phyloP scores from a whole-genome alignment of 306 rosid genomes.

The Cicer pinnatifidum region DNA sequence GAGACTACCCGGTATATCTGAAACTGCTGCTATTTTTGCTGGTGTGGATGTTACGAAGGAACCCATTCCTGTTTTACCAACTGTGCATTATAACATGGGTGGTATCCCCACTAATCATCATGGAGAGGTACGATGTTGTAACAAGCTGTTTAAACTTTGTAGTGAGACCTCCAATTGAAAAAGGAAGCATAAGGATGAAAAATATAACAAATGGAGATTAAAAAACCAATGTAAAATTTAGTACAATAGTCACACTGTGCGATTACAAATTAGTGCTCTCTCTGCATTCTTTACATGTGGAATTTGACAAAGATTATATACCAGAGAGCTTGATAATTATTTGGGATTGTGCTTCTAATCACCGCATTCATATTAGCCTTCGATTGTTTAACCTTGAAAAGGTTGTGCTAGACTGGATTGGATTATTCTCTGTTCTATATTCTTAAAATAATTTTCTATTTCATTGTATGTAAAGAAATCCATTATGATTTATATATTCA shows the following conservation, averaged over 20 bases:
- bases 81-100: conserved; percentile 98
- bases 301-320: not conserved
- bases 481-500: not conserved
- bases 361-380: not conserved
- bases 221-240: not conserved
- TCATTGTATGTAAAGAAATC: not conserved
- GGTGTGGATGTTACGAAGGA: conserved; percentile 98
- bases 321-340: conserved; percentile 9
- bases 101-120: conserved; percentile 91
- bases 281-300: not conserved
- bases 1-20: conserved; percentile 99
- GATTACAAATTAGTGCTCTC: not conserved
- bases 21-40: conserved; percentile 99
- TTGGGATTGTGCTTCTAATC: not conserved
- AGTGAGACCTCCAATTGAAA: conserved; percentile 4
- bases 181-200: not conserved
- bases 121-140: conserved; percentile 73
- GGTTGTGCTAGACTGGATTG: not conserved
- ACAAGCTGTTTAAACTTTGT: conserved; percentile 1
- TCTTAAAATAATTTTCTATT: not conserved
- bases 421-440: not conserved
- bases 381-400: not conserved
- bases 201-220: conserved; percentile 7
- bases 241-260: conserved; percentile 2
- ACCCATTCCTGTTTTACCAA: conserved; percentile 97